Evolutionary conservation across 176 grass and related monocot genomes (phyloP).

Genomic region (Metroxylon sagu): DNA sequence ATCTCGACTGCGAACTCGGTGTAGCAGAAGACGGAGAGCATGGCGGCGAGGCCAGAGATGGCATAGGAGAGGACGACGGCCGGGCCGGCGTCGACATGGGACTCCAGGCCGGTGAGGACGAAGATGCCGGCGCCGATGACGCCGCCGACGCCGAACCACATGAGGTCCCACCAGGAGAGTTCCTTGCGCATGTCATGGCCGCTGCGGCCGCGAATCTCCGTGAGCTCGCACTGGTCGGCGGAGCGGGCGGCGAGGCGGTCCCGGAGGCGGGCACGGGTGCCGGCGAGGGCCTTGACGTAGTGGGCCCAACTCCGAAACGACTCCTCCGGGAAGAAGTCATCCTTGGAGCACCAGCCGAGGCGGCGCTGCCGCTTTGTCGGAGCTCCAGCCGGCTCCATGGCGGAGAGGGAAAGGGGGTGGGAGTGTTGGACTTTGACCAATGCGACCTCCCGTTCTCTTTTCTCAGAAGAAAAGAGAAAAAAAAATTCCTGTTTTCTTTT

Average conservation of each 20-base stretch:
- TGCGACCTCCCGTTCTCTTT: too few relatives aligned
- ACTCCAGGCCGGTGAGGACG: constrained; percentile 57
- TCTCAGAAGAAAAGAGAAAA: too few relatives aligned
- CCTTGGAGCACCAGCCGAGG: constrained; percentile 27
- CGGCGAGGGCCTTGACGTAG: constrained; percentile 43
- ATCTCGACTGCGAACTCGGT: constrained; percentile 3
- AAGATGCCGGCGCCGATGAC: constrained; percentile 78
- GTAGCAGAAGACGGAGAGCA: constrained; percentile 8
- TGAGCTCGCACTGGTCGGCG: constrained; percentile 35
- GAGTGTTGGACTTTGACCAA: too few relatives aligned
- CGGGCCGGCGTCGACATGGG: not conserved
- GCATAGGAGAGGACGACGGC: constrained; percentile 1
- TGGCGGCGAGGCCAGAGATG: not conserved
- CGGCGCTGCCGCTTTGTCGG: too few relatives aligned
- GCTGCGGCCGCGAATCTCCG: constrained; percentile 43
- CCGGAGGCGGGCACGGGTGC: constrained; percentile 37
- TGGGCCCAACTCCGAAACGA: constrained; percentile 60
- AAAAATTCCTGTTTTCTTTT: too few relatives aligned
- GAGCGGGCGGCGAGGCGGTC: constrained; percentile 48
- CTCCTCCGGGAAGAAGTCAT: constrained; percentile 59
- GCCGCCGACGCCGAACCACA: constrained; percentile 74
- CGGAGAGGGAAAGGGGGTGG: too few relatives aligned
- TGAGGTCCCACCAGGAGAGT: constrained; percentile 77
- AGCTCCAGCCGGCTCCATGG: too few relatives aligned
- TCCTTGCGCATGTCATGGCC: constrained; percentile 56